Percentiles rank a stretch among this genome's conserved stretches.
phyloP scores from a whole-genome alignment of 140 eudicot species.

The Artemisia princeps region DNA sequence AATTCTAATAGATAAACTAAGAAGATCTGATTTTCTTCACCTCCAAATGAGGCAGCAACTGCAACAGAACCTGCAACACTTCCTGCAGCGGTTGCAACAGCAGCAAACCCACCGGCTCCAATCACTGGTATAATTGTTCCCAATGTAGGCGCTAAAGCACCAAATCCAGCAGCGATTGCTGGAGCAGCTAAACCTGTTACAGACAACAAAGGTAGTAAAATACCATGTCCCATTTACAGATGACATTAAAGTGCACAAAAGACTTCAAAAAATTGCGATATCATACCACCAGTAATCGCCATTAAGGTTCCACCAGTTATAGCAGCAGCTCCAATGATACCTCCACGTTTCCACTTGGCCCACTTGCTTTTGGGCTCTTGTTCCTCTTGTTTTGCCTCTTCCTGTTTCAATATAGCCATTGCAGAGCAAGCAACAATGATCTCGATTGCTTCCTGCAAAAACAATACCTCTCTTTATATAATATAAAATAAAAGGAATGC shows the following conservation, averaged over 20 bases:
- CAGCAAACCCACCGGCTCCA: conserved; percentile 96
- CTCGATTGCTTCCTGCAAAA: conserved; percentile 83
- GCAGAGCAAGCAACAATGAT: conserved; percentile 84
- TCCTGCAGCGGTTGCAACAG: conserved; percentile 95
- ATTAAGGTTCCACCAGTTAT: conserved; percentile 94
- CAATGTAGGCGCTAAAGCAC: conserved; percentile 98
- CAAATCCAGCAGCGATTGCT: conserved; percentile 96
- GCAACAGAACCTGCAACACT: conserved; percentile 99
- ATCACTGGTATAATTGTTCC: conserved; percentile 82
- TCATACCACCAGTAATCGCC: conserved; percentile 92
- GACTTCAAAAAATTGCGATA: not conserved
- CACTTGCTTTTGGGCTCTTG: conserved; percentile 52
- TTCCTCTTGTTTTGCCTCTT: conserved; percentile 44
- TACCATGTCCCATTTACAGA: conserved; percentile 8
- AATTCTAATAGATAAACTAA: not conserved
- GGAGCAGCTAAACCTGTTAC: conserved; percentile 96
- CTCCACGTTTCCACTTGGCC: conserved; percentile 95
- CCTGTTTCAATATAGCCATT: conserved; percentile 70
- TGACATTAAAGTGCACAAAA: not conserved
- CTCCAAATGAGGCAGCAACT: conserved; percentile 98
- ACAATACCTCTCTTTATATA: not conserved
- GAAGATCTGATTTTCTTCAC: conserved; percentile 27
- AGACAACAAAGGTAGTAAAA: not conserved
- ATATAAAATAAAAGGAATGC: not conserved
- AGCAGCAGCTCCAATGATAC: conserved; percentile 97